Base-by-base conservation (phyloP, 2,329 filamentous ascomycete species). In the Botryotinia globosa region DNA sequence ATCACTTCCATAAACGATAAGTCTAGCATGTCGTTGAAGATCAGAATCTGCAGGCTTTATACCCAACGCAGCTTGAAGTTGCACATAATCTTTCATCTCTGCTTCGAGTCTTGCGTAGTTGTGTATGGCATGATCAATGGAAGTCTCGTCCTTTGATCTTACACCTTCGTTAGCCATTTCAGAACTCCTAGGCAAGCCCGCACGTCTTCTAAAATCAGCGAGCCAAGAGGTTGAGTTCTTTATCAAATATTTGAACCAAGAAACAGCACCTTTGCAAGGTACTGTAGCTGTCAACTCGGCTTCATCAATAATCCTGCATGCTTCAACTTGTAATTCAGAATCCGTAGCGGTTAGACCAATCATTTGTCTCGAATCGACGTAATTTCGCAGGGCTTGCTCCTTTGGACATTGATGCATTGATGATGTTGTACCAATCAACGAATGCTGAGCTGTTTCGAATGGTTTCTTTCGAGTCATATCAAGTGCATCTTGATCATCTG, bases 1-100 rank as follows among this genome's bases (percentile, higher is more conserved):
- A 69, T 90, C 87, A 73, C 84, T 86, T 64, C 89, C 87, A 79
- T 89, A 90, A 34, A 90, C 88, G 76, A 90, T 88, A 69, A 89
- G 83, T 74, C 89, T 85, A 34, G 88, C 88, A 76, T 89, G 83
- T 42, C 82, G 82, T 76, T 89, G 88, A 56, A 91, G 79, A 63
- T 87, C 85, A 3, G 83, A 83, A 73, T 90, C 87, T 0, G 84
- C 83, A 0, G 87, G 85, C 65, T 86, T 84, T 1, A 83, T 77
- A 1, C 87, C 86, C 22, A 83, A 77, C 0, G 82, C 78, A 25
- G 83, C 80, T 75, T 87, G 85, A 3, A 80, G 75, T 9, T 81
- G 82, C 48, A 88, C 81, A 77, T 85, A 90, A 61, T 87, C 85
- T 18, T 83, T 85, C 45, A 91, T 79, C 76, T 90, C 88, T 29